Evolutionary conservation across 2,329 filamentous ascomycete genomes (phyloP).

Genomic region (Fusarium sp.): DNA sequence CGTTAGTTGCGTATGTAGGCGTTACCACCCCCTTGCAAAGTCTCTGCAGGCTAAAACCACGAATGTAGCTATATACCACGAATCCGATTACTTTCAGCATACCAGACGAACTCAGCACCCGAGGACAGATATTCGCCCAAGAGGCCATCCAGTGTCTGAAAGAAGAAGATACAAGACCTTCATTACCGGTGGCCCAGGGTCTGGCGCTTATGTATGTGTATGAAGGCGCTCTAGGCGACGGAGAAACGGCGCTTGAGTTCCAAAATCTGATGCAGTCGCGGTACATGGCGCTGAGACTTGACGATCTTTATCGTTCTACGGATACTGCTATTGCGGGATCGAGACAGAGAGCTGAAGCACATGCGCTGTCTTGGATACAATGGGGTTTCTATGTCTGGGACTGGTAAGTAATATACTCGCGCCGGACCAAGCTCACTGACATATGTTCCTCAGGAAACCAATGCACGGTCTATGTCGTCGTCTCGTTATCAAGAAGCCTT

Average conservation of each 20-base stretch:
- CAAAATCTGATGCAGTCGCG: conserved; percentile 24
- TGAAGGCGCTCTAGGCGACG: conserved; percentile 16
- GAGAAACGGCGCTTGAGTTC: background rate
- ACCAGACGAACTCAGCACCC: background rate
- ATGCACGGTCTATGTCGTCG: conserved; percentile 26
- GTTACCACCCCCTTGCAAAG: background rate
- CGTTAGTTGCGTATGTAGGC: conserved; percentile 29
- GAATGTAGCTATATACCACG: conserved; percentile 8
- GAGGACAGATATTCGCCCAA: conserved; percentile 14
- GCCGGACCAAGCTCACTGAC: background rate
- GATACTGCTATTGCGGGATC: conserved; percentile 19
- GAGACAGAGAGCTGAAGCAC: conserved; percentile 16
- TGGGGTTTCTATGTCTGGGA: conserved; percentile 32
- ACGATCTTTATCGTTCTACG: conserved; percentile 11
- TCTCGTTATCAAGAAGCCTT: conserved; percentile 1
- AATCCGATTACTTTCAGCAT: conserved; percentile 5
- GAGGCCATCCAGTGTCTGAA: conserved; percentile 11
- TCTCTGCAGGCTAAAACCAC: background rate
- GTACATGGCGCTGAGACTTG: conserved; percentile 14
- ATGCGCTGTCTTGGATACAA: conserved; percentile 28
- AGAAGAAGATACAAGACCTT: conserved; percentile 7
- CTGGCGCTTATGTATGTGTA: conserved; percentile 23
- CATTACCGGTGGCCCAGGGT: conserved; percentile 10
- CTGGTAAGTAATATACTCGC: conserved; percentile 1
- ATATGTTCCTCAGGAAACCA: conserved; percentile 10